Conservation (phyloP, 208 protist genomes). For the Acanthamoeba divionensis region DNA sequence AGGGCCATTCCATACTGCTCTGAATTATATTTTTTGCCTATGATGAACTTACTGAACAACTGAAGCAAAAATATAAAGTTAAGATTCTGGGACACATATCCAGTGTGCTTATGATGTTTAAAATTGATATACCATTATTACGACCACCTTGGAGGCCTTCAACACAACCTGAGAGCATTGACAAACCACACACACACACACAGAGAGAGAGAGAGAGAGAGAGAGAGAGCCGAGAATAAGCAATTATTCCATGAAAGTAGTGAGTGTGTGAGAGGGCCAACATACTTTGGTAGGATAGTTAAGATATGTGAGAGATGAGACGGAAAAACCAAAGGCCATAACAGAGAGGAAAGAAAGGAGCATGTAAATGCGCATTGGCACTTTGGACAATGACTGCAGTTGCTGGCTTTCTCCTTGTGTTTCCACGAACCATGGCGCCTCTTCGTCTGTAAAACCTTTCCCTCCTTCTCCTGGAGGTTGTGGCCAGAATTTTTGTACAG, state of each 20-base stretch:
- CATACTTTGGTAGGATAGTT: slow-evolving; percentile 18
- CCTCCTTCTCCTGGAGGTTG: no score
- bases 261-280: no score
- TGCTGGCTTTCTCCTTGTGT: no score
- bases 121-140: background rate
- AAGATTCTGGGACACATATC: background rate
- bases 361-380: background rate
- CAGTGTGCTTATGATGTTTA: background rate
- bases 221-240: background rate
- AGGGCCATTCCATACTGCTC: background rate
- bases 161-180: background rate
- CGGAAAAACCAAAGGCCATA: background rate
- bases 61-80: no score
- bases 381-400: no score
- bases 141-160: background rate
- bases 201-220: background rate
- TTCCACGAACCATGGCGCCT: no score
- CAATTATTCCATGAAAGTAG: background rate
- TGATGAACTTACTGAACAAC: background rate
- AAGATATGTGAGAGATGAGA: background rate
- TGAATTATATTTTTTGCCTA: background rate
- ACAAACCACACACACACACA: no score
- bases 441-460: no score
- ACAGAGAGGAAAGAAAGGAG: slow-evolving; percentile 1
- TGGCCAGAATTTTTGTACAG: no score